phyloP scores from a whole-genome alignment of 805 yeast species.

The Saccharomycopsis sp. region DNA sequence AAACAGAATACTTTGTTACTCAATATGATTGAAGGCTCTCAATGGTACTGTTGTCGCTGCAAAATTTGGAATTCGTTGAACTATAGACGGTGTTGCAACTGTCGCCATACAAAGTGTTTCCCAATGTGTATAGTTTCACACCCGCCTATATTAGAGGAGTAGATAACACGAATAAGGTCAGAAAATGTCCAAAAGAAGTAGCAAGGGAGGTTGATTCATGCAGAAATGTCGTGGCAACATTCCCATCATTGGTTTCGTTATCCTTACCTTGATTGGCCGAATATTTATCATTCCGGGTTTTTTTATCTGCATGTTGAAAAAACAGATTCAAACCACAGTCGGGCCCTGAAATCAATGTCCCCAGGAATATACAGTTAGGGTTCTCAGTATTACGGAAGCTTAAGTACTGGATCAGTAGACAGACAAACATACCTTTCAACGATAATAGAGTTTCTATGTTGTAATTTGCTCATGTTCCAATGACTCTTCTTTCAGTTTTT shows the following conservation, averaged over 20 bases:
- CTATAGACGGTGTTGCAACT: neutral
- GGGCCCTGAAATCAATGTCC: neutral
- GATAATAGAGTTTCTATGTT: neutral
- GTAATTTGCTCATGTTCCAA: neutral
- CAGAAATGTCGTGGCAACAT: neutral
- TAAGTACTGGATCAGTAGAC: neutral
- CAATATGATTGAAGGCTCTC: neutral
- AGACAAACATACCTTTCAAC: no score
- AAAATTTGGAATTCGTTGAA: neutral
- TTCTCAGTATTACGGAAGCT: neutral
- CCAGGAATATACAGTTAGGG: neutral
- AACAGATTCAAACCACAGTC: neutral
- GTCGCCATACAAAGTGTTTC: neutral
- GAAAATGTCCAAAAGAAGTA: neutral
- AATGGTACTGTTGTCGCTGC: neutral
- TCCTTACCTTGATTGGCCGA: neutral
- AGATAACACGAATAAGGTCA: neutral
- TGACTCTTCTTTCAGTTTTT: neutral
- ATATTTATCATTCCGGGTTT: no score
- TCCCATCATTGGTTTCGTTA: neutral
- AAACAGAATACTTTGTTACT: neutral
- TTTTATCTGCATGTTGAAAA: neutral
- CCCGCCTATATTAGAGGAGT: neutral
- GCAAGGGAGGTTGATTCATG: neutral
- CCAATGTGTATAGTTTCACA: neutral